Base-by-base conservation (phyloP, 352 stramenopile genomes). In the Phytophthora hibernalis region DNA sequence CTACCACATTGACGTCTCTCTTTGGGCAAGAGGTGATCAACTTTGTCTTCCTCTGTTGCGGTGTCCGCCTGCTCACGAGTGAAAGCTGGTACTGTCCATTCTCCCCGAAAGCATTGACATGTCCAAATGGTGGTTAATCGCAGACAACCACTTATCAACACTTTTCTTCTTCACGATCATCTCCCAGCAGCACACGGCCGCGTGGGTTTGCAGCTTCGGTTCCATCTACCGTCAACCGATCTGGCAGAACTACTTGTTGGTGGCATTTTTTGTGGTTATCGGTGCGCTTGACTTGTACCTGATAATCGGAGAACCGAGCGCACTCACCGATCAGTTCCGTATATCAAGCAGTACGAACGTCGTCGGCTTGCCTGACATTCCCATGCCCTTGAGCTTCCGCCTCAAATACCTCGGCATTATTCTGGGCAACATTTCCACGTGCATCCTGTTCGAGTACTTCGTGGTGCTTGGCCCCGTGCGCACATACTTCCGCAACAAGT, bases 1-100 rank as follows among this genome's bases (percentile, higher is more conserved):
- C 74, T 0, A 70, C 72, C 2, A 92, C 80, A 12, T 40, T 91
- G 3, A 9, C 57, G 0, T 87, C 71, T 16, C 64, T 76, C 26
- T 58, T 86, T 13, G 84, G 84, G 3, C 66, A 91, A 22, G 54
- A 91, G 28, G 49, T 65, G 0, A 80, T 89, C 49, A 87, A 93
- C 68, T 54, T 89, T 33, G 44, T 80, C 12, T 90, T 76, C 33
- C 51, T 79, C 6, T 71, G 65, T 49, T 65, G 53, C 15, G 45
- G 52, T 15, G 33, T 87, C 5, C 59, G 74, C 53, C 67, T 80
- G 67, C 54, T 87, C 0, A 47, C 68, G 3, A 55, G 31, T 20
- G 22, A 83, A 35, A 18, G 54, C 20, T 81, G 76, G 72, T 87
- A 85, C 56, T 81, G 72, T 24, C 74, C 75, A 3, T 85, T 83